These are phyloP conservation scores for Suhomyces emberorum DNA, from an alignment of 805 yeast genomes.

Conservation along the genomic window DNA sequence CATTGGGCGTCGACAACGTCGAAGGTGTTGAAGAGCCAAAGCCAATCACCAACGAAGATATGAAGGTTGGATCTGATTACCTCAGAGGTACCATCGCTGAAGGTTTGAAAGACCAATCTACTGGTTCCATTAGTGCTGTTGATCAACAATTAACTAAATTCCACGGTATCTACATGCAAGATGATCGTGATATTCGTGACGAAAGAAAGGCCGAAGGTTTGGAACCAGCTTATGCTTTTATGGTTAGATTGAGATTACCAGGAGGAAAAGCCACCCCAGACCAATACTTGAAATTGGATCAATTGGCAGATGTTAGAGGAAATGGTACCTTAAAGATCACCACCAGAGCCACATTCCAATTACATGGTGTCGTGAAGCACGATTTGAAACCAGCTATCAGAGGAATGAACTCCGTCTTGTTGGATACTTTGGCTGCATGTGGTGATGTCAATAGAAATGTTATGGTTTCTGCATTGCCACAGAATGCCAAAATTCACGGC, in stretches of 20 bases:
- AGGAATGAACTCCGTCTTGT: constrained; percentile 83
- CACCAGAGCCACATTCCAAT: constrained; percentile 95
- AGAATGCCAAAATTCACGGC: constrained; percentile 73
- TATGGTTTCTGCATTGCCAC: constrained; percentile 86
- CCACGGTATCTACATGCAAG: constrained; percentile 98
- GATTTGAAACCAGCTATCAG: constrained; percentile 86
- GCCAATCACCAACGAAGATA: constrained; percentile 89
- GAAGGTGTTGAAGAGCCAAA: constrained; percentile 89
- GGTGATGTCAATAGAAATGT: constrained; percentile 98
- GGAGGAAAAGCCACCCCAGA: constrained; percentile 86
- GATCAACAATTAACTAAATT: constrained; percentile 95
- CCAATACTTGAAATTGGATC: constrained; percentile 86
- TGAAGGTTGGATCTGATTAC: constrained; percentile 81
- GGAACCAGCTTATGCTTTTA: constrained; percentile 95
- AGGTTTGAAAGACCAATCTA: constrained; percentile 73
- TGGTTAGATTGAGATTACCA: constrained; percentile 94
- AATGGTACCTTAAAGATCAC: constrained; percentile 93
- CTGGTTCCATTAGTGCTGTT: constrained; percentile 86
- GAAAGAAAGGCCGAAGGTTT: constrained; percentile 87
- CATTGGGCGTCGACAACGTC: constrained; percentile 79
- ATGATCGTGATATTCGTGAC: constrained; percentile 94
- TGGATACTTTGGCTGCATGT: constrained; percentile 97
- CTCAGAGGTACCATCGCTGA: constrained; percentile 91
- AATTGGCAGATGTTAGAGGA: constrained; percentile 76
- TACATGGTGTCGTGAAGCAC: constrained; percentile 91